Base-by-base conservation (phyloP, 495 filamentous ascomycete genomes). In the Tetracladium marchalianum region DNA sequence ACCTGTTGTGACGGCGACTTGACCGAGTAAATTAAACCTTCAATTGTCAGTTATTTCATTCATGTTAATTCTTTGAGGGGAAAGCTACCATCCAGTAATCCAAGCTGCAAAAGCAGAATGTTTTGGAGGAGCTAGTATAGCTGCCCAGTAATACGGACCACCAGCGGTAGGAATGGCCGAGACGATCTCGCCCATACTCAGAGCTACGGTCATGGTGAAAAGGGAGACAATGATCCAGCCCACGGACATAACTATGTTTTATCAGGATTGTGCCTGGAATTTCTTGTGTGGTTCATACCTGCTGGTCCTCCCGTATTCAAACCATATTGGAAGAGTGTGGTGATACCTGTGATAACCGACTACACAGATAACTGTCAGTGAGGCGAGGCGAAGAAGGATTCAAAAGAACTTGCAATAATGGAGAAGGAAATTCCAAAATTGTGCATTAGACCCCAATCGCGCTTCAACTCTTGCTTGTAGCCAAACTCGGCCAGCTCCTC, bases 361-460 rank as follows among this genome's bases (percentile, higher is more conserved):
- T 80, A 16, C 12, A 16, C 2, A 34, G 61, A 31, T 51, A 48
- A 15, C 41, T 15, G 31, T 32, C 27, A 16, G 18, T 13, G 8
- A 42, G 44, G 24, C 32, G 31, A n/a, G 35, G 17, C 10, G 34
- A 1, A 17, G 16, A 34, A 39, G 15, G 31, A 38, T 17, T 24
- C 31, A 35, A 2, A 10, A 11, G 35, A 13, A 63, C 74, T 53
- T 47, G 77, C 75, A 55, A 81, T 81, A 54, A 81, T 81, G 8
- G 76, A 79, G 60, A 81, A 81, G 0, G 75, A 79, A 43, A 81
- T 72, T 39, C 77, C 77, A 62, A 81, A 81, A 55, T 81, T 81
- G 49, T 81, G 77, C 40, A 73, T 60, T 47, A 80, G 51, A 11
- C 70, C 72, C 77, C 77, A 81, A 57, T 80, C 77, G 19, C 77